phyloP scores from a whole-genome alignment of 257 asterid genomes.

The Solanum pinnatisectum region DNA sequence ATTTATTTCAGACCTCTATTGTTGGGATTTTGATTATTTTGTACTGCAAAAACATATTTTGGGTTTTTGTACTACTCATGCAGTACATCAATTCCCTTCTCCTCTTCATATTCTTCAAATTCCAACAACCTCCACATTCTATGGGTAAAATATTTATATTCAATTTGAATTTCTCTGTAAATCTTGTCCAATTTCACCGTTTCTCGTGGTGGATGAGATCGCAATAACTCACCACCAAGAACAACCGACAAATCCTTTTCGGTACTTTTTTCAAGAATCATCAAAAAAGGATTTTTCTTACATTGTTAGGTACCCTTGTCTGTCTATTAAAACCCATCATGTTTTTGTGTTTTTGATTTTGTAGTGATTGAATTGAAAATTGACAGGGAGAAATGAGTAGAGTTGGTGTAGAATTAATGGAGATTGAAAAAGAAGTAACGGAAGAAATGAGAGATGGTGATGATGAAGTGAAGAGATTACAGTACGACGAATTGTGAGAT shows the following conservation, averaged over 20 bases:
- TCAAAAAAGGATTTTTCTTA: neutral
- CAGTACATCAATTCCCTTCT: neutral
- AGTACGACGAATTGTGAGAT: slow-evolving; percentile 3
- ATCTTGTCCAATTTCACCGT: neutral
- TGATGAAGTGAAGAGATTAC: slow-evolving; percentile 19
- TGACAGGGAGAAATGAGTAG: slow-evolving; percentile 9
- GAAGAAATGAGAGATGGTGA: slow-evolving; percentile 7
- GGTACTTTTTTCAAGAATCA: neutral
- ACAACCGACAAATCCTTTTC: neutral
- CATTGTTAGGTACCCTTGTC: neutral
- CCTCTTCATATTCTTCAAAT: neutral
- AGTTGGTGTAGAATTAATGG: slow-evolving; percentile 4
- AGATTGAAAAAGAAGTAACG: neutral
- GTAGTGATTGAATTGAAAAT: neutral
- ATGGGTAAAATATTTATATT: neutral
- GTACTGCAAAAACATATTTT: neutral
- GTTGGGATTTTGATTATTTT: neutral
- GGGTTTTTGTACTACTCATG: neutral
- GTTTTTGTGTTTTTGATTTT: neutral
- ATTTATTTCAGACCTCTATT: neutral
- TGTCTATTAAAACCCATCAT: neutral
- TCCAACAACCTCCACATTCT: neutral
- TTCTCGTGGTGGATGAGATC: neutral
- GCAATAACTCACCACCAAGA: neutral
- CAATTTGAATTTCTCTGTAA: neutral